Conservation (phyloP, 345 rosid species). For the Acer saccharum region DNA sequence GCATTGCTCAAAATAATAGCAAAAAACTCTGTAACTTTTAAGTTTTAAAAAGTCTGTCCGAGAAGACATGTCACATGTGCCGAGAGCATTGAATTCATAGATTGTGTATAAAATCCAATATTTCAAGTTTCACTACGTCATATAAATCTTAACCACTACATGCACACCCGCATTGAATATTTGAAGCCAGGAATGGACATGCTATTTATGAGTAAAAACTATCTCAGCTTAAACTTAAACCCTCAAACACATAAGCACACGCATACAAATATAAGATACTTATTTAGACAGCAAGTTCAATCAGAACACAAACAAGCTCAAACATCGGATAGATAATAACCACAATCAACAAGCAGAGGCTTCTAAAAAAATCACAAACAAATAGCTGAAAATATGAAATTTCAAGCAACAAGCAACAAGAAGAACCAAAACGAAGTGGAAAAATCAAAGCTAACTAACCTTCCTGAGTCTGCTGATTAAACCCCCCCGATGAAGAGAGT, state of each 20-base stretch:
- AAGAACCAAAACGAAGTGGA: neutral
- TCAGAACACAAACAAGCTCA: neutral
- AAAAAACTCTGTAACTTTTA: neutral
- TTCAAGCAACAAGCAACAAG: neutral
- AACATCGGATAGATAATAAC: neutral
- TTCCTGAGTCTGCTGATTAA: slow-evolving; percentile 54
- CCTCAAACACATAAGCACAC: neutral
- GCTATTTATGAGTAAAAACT: neutral
- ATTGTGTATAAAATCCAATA: neutral
- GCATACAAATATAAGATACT: neutral
- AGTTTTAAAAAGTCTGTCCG: neutral
- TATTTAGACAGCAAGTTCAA: no score
- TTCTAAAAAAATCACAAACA: neutral
- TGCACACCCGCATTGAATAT: neutral
- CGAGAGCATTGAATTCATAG: neutral
- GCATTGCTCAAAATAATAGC: neutral
- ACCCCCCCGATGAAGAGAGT: slow-evolving; percentile 56
- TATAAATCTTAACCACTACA: neutral
- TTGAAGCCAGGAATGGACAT: neutral
- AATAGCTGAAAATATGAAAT: neutral
- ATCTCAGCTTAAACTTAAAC: neutral
- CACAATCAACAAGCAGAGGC: neutral
- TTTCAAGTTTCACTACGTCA: neutral
- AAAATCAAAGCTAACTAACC: slow-evolving; percentile 30
- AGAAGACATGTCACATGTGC: neutral